These are phyloP conservation scores for Sporothrix globosa DNA, from an alignment of 2,329 filamentous ascomycete genomes.

Conservation along the genomic window DNA sequence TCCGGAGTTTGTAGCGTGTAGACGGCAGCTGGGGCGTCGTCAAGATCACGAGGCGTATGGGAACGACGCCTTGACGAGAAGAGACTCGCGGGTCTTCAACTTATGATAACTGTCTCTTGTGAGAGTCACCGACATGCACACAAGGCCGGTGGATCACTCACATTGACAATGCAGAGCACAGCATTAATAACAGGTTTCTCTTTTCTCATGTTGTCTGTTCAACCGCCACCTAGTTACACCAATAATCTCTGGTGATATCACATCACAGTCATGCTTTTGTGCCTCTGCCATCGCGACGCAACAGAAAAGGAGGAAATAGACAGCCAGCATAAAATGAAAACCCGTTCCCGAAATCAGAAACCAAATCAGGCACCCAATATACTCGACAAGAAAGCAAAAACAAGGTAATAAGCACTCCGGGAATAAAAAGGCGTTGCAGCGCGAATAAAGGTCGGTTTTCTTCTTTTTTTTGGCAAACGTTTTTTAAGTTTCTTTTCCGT, in stretches of 20 bases:
- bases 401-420: constrained; percentile 1
- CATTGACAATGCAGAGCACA: no score
- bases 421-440: neutral
- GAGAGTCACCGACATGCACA: no score
- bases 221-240: neutral
- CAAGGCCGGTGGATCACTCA: no score
- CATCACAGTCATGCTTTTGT: constrained; percentile 12
- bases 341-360: constrained; percentile 11
- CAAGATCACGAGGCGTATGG: no score
- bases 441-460: neutral
- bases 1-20: no score
- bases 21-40: no score
- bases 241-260: neutral
- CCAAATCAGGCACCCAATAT: constrained; percentile 13
- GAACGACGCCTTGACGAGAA: no score
- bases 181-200: neutral
- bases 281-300: neutral
- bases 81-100: no score
- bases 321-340: constrained; percentile 11
- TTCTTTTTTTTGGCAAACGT: neutral
- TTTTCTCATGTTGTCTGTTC: constrained; percentile 8
- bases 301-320: neutral
- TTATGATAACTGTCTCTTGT: neutral
- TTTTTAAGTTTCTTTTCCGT: neutral
- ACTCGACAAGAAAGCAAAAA: constrained; percentile 3